Percentiles rank a stretch among this genome's conserved stretches.
Evolutionary conservation across 768 basidiomycete species (phyloP).

Genomic region (Psilocybe subaeruginosa): DNA sequence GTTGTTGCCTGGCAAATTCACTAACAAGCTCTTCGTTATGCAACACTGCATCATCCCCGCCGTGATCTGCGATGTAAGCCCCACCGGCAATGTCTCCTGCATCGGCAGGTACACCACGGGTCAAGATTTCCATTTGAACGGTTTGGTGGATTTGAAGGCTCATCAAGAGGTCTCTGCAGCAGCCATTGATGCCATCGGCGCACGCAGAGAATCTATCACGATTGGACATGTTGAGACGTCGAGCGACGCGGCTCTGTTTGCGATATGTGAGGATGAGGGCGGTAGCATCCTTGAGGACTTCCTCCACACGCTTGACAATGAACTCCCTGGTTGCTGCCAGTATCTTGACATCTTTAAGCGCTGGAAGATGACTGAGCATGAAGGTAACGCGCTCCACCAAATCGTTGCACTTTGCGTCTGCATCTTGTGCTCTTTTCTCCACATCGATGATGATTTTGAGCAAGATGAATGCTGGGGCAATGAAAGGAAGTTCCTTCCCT

Average conservation of each 20-base stretch:
- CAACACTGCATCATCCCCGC: slow-evolving; percentile 36
- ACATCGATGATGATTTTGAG: slow-evolving; percentile 43
- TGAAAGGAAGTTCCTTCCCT: slow-evolving; percentile 37
- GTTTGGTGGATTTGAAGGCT: slow-evolving; percentile 46
- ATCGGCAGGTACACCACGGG: slow-evolving; percentile 38
- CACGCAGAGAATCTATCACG: slow-evolving; percentile 16
- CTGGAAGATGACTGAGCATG: slow-evolving; percentile 42
- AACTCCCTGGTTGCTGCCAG: slow-evolving; percentile 36
- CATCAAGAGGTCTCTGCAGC: slow-evolving; percentile 33
- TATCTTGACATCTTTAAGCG: slow-evolving; percentile 34
- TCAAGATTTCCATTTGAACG: slow-evolving; percentile 37
- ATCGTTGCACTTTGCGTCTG: slow-evolving; percentile 42
- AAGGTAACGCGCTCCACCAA: slow-evolving; percentile 44
- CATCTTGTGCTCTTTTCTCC: slow-evolving; percentile 38
- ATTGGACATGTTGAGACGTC: slow-evolving; percentile 36
- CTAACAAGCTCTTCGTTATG: slow-evolving; percentile 37
- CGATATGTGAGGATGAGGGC: slow-evolving; percentile 41
- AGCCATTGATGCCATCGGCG: slow-evolving; percentile 33
- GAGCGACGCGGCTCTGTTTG: slow-evolving; percentile 36
- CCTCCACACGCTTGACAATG: slow-evolving; percentile 37
- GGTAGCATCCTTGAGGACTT: slow-evolving; percentile 36
- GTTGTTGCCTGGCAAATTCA: slow-evolving; percentile 38
- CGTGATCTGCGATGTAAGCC: slow-evolving; percentile 36
- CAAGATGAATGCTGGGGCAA: slow-evolving; percentile 40
- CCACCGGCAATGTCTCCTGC: slow-evolving; percentile 37